Evolutionary conservation across 768 basidiomycete species (phyloP).

Genomic region (Suillus subalutaceus): DNA sequence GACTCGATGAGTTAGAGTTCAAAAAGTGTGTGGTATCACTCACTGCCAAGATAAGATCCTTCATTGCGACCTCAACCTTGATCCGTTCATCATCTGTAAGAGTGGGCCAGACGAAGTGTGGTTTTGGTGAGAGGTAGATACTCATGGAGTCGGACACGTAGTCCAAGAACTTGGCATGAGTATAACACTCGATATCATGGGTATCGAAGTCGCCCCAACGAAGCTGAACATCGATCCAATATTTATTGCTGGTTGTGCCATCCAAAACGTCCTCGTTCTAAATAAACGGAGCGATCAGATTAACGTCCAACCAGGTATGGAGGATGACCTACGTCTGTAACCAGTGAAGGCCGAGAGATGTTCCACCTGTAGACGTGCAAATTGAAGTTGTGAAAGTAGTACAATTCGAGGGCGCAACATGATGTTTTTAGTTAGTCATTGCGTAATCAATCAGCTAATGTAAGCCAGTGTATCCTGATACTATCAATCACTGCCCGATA

Average conservation of each 20-base stretch:
- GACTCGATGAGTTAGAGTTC: constrained; percentile 21
- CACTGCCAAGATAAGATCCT: constrained; percentile 91
- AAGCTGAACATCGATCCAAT: constrained; percentile 95
- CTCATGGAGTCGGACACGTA: constrained; percentile 98
- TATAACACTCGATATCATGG: constrained; percentile 98
- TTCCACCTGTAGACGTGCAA: constrained; percentile 62
- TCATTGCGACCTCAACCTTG: constrained; percentile 98
- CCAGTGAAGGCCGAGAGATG: constrained; percentile 91
- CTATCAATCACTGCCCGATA: too few species aligned
- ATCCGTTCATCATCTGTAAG: constrained; percentile 91
- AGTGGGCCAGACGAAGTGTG: constrained; percentile 94
- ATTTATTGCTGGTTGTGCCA: constrained; percentile 97
- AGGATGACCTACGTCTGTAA: constrained; percentile 74
- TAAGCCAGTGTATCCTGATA: too few species aligned
- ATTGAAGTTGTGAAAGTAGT: too few species aligned
- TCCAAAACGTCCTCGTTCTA: constrained; percentile 94
- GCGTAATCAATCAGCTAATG: too few species aligned
- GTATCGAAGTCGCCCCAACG: constrained; percentile 99
- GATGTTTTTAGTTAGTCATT: too few species aligned
- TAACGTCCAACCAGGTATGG: not conserved
- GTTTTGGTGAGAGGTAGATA: constrained; percentile 98
- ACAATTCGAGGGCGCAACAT: too few species aligned
- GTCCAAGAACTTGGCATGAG: constrained; percentile 98
- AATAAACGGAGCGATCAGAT: constrained; percentile 17
- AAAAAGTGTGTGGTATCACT: constrained; percentile 27